phyloP scores from a whole-genome alignment of 768 basidiomycete genomes.

The Podaxis pistillaris region DNA sequence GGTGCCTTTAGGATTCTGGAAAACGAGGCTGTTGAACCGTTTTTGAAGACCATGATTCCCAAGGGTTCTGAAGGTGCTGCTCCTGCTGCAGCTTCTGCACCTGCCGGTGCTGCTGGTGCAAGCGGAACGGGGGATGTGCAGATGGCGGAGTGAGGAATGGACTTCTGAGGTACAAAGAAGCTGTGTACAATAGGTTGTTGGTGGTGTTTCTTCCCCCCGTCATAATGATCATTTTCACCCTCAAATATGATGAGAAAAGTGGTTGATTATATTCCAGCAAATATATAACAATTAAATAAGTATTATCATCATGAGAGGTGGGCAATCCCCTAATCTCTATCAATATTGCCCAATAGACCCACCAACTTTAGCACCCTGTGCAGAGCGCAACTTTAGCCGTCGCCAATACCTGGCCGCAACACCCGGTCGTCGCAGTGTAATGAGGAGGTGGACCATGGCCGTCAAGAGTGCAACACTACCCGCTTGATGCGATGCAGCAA shows the following conservation, averaged over 20 bases:
- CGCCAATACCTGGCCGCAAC: slow-evolving; percentile 64
- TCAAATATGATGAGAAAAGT: neutral
- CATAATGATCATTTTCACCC: neutral
- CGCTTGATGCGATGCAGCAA: slow-evolving; percentile 94
- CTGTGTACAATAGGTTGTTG: slow-evolving; percentile 6
- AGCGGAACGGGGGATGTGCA: slow-evolving; percentile 59
- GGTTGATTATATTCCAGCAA: neutral
- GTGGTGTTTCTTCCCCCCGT: neutral
- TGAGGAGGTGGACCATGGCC: slow-evolving; percentile 73
- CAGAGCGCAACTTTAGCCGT: slow-evolving; percentile 9
- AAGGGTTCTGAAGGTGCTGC: slow-evolving; percentile 52
- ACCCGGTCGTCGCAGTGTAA: slow-evolving; percentile 70
- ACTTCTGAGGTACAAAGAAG: neutral
- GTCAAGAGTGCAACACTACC: slow-evolving; percentile 89
- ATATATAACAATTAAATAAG: neutral
- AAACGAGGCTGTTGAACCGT: slow-evolving; percentile 61
- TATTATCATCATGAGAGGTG: slow-evolving; percentile 1
- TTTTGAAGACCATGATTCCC: slow-evolving; percentile 75
- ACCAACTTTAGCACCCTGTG: slow-evolving; percentile 3
- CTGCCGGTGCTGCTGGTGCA: neutral
- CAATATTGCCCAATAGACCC: neutral
- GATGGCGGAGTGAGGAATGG: slow-evolving; percentile 63
- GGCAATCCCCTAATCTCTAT: neutral
- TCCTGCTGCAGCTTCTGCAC: slow-evolving; percentile 35
- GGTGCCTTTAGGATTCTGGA: slow-evolving; percentile 21